Evolutionary conservation across 2,329 filamentous ascomycete genomes (phyloP).

Genomic region (Elsinoe ampelina): DNA sequence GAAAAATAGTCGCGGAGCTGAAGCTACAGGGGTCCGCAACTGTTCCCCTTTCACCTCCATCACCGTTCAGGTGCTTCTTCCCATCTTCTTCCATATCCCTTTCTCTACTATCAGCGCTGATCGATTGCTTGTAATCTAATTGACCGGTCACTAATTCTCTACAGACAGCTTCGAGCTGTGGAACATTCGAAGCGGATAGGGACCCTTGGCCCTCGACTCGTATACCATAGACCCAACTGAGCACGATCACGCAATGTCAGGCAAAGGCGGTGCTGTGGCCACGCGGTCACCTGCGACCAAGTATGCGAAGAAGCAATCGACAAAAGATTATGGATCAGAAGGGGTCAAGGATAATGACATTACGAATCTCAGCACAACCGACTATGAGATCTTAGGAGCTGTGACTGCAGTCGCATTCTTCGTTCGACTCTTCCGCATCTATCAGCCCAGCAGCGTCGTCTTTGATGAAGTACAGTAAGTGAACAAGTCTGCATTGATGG

Average conservation of each 20-base stretch:
- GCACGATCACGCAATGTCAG: not conserved
- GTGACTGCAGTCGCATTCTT: constrained; percentile 67
- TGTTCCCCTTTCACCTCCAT: not conserved
- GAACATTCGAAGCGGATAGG: not conserved
- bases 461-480: constrained; percentile 98
- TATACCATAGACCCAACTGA: not conserved
- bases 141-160: not conserved
- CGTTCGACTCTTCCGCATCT: constrained; percentile 90
- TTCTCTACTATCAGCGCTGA: not conserved
- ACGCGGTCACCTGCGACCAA: not conserved
- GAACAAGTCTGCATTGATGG: not conserved
- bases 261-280: not conserved
- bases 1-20: constrained; percentile 11
- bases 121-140: constrained; percentile 9
- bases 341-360: constrained; percentile 86
- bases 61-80: not conserved
- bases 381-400: constrained; percentile 67
- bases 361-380: constrained; percentile 71
- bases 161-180: not conserved
- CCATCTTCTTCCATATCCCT: constrained; percentile 2
- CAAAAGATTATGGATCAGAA: constrained; percentile 59
- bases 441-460: constrained; percentile 89
- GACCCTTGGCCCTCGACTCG: not conserved
- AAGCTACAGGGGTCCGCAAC: constrained; percentile 1
- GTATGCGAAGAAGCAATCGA: not conserved